phyloP scores from a whole-genome alignment of 805 yeast species.

The Yamadazyma scolyti region DNA sequence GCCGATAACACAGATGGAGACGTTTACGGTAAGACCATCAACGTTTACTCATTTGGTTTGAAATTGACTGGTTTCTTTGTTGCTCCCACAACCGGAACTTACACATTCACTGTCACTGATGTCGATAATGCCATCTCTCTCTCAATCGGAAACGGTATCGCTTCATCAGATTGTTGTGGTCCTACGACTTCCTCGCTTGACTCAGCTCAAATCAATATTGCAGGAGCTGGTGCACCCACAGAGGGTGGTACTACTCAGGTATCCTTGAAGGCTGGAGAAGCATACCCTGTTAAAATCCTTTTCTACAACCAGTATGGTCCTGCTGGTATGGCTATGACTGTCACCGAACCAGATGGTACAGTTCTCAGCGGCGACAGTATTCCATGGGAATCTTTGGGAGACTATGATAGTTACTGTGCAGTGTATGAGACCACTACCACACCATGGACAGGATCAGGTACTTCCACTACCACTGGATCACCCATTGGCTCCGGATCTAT shows the following conservation, averaged over 20 bases:
- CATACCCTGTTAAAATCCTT: conserved; percentile 1
- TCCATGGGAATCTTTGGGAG: neutral
- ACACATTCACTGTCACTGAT: conserved; percentile 1
- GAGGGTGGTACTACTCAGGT: neutral
- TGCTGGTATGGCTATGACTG: neutral
- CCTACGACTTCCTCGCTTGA: no score
- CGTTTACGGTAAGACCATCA: conserved; percentile 5
- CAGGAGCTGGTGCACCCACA: neutral
- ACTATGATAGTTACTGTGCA: conserved; percentile 1
- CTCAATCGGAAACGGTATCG: conserved; percentile 3
- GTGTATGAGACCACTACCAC: conserved; percentile 2
- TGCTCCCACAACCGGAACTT: conserved; percentile 3
- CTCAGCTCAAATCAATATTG: no score
- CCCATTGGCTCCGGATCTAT: conserved; percentile 5
- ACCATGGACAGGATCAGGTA: conserved; percentile 28
- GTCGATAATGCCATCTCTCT: neutral
- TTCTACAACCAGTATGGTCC: conserved; percentile 1
- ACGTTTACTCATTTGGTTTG: conserved; percentile 3
- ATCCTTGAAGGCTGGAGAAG: conserved; percentile 1
- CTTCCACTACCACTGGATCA: conserved; percentile 22
- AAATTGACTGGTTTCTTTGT: conserved; percentile 23
- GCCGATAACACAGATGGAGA: no score
- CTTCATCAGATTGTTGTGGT: no score
- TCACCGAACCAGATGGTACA: conserved; percentile 1
- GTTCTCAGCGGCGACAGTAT: neutral